Conservation (phyloP, 768 basidiomycete genomes). For the Trametes sanguinea region DNA sequence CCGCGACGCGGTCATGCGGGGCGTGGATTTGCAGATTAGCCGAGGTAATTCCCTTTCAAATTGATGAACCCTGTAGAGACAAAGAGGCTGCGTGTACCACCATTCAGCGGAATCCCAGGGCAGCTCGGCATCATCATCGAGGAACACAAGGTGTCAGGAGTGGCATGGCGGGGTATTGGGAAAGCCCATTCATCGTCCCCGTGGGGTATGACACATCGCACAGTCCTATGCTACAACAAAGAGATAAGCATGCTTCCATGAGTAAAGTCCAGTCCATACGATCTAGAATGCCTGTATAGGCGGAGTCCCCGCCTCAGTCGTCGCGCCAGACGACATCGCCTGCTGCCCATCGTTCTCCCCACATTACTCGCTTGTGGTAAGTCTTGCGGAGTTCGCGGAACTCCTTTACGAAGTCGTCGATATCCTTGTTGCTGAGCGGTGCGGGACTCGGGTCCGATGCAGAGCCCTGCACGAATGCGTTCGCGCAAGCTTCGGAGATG, state of each 20-base stretch:
- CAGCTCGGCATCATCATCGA: neutral
- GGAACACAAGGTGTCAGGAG: neutral
- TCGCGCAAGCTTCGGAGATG: slow-evolving; percentile 79
- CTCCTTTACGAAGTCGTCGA: slow-evolving; percentile 85
- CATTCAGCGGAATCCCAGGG: neutral
- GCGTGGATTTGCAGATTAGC: neutral
- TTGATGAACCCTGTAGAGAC: neutral
- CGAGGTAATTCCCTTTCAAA: slow-evolving; percentile 15
- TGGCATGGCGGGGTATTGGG: no score
- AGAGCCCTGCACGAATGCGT: slow-evolving; percentile 75
- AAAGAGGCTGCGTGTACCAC: neutral
- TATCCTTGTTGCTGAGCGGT: slow-evolving; percentile 46
- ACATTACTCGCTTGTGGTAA: slow-evolving; percentile 93
- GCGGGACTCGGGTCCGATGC: slow-evolving; percentile 28
- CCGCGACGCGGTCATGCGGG: slow-evolving; percentile 21
- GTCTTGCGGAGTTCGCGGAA: slow-evolving; percentile 85
- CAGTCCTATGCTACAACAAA: slow-evolving; percentile 15
- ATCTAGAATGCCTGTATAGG: neutral
- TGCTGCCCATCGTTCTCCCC: slow-evolving; percentile 83
- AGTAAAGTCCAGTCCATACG: neutral
- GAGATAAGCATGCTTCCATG: slow-evolving; percentile 7
- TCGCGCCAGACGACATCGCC: slow-evolving; percentile 89
- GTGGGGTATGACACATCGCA: slow-evolving; percentile 4
- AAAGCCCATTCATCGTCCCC: neutral
- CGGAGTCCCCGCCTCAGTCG: slow-evolving; percentile 38